Evolutionary conservation across 1,284 basidiomycete genomes (phyloP).

Genomic region (Clitocybe nebularis): DNA sequence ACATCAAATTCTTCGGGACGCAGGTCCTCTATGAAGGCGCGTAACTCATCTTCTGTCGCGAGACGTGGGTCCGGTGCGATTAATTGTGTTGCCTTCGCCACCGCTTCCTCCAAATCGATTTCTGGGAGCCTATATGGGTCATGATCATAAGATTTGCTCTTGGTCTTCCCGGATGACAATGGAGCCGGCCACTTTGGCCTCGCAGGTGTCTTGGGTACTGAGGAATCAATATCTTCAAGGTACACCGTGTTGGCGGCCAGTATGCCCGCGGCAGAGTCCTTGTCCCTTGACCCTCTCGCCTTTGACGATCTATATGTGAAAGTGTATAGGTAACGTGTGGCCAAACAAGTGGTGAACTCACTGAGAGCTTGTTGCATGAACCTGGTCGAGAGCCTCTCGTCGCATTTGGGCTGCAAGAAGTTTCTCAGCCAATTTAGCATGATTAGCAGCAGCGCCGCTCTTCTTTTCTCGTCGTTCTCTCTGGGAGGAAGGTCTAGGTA

Average conservation of each 20-base stretch:
- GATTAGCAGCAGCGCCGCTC: slow-evolving; percentile 79
- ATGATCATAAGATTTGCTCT: slow-evolving; percentile 67
- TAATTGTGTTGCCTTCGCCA: slow-evolving; percentile 56
- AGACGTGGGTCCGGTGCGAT: slow-evolving; percentile 80
- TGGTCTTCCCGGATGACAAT: slow-evolving; percentile 43
- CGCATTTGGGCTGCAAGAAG: slow-evolving; percentile 93
- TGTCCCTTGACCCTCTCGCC: too few relatives aligned
- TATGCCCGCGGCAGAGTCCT: too few relatives aligned
- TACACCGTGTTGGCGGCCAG: slow-evolving; percentile 76
- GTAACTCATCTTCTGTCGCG: slow-evolving; percentile 91
- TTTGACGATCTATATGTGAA: too few relatives aligned
- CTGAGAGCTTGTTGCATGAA: slow-evolving; percentile 30
- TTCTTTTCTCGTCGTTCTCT: slow-evolving; percentile 85
- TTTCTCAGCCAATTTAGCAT: slow-evolving; percentile 84
- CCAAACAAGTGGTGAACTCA: too few relatives aligned
- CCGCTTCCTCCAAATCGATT: slow-evolving; percentile 56
- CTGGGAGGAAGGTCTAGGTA: slow-evolving; percentile 34
- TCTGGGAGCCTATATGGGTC: slow-evolving; percentile 85
- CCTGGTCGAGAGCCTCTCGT: slow-evolving; percentile 81
- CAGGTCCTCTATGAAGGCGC: slow-evolving; percentile 89
- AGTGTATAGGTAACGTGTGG: too few relatives aligned
- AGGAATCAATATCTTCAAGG: slow-evolving; percentile 78
- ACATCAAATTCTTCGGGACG: slow-evolving; percentile 91
- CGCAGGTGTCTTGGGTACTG: slow-evolving; percentile 47
- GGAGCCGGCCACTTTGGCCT: slow-evolving; percentile 33